Percentiles rank a stretch among this genome's conserved stretches.
These are phyloP conservation scores for Pseudomonodictys pantanalensis DNA, from an alignment of 495 filamentous ascomycete genomes.

Conservation along the genomic window DNA sequence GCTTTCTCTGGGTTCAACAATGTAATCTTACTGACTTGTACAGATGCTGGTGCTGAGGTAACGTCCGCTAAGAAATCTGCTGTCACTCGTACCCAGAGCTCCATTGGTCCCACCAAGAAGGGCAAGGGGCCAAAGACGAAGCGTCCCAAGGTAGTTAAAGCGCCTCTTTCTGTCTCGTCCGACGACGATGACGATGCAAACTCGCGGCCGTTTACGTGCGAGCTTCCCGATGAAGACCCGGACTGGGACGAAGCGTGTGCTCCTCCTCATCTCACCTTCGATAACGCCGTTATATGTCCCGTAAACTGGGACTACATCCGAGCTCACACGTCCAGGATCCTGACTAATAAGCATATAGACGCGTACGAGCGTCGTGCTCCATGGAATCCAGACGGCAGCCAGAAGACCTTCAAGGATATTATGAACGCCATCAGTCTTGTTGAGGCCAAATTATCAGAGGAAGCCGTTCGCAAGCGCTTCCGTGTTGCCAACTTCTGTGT, in stretches of 20 bases:
- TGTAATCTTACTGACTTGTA: too few relatives aligned
- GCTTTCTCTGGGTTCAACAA: too few relatives aligned
- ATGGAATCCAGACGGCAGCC: background rate
- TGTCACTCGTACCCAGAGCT: too few relatives aligned
- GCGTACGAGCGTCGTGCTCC: background rate
- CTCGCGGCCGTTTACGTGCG: too few relatives aligned
- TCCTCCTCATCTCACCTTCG: background rate
- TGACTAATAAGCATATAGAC: background rate
- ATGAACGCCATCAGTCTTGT: background rate
- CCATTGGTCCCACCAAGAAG: too few relatives aligned
- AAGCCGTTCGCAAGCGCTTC: background rate
- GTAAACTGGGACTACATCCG: slow-evolving; percentile 1
- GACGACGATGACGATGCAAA: too few relatives aligned
- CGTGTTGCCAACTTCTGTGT: background rate
- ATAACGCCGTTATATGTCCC: background rate
- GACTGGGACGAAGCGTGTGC: background rate
- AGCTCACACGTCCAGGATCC: background rate
- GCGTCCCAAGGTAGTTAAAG: too few relatives aligned
- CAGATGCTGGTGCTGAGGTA: too few relatives aligned
- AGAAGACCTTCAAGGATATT: background rate
- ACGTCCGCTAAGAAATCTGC: too few relatives aligned
- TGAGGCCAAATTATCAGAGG: background rate
- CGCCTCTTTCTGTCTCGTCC: too few relatives aligned
- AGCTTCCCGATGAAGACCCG: too few relatives aligned
- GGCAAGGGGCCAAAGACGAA: too few relatives aligned